Evolutionary conservation across 208 protist genomes (phyloP).

Genomic region (Acanthamoeba lenticulata): DNA sequence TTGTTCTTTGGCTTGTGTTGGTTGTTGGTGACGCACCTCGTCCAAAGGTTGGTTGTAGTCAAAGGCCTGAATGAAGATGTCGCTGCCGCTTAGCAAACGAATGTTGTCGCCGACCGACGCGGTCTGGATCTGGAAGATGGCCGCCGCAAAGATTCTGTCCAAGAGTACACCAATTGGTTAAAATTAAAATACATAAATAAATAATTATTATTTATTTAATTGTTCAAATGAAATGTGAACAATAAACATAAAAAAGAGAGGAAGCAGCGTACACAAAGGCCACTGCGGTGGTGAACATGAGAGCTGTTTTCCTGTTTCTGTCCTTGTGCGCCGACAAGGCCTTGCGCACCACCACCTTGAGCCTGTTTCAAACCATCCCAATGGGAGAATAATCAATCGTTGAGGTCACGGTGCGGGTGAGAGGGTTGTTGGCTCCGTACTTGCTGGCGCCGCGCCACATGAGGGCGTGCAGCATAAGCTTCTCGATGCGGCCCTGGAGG

Average conservation of each 20-base stretch:
- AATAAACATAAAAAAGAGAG: not conserved
- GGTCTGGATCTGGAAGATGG: slow-evolving; percentile 87
- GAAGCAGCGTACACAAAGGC: slow-evolving; percentile 89
- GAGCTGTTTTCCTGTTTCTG: slow-evolving; percentile 93
- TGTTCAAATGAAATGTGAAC: too few species aligned
- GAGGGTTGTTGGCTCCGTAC: not conserved
- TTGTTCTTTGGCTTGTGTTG: too few species aligned
- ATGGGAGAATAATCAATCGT: not conserved
- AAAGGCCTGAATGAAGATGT: slow-evolving; percentile 53
- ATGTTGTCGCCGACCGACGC: slow-evolving; percentile 76
- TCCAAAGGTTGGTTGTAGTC: not conserved
- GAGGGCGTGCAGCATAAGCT: slow-evolving; percentile 86
- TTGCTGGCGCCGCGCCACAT: slow-evolving; percentile 89
- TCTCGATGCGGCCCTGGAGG: slow-evolving; percentile 88
- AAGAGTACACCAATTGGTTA: too few species aligned
- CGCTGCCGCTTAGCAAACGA: slow-evolving; percentile 20
- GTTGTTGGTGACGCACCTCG: too few species aligned
- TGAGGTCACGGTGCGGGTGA: not conserved
- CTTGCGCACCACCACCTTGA: slow-evolving; percentile 90
- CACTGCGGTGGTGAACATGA: slow-evolving; percentile 95
- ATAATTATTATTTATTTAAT: too few species aligned
- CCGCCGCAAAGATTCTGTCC: slow-evolving; percentile 88
- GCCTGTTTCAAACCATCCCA: too few species aligned
- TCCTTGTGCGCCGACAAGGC: slow-evolving; percentile 91
- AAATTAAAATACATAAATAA: too few species aligned